Conservation (phyloP, 768 basidiomycete genomes). For the Stropharia rugosoannulata region DNA sequence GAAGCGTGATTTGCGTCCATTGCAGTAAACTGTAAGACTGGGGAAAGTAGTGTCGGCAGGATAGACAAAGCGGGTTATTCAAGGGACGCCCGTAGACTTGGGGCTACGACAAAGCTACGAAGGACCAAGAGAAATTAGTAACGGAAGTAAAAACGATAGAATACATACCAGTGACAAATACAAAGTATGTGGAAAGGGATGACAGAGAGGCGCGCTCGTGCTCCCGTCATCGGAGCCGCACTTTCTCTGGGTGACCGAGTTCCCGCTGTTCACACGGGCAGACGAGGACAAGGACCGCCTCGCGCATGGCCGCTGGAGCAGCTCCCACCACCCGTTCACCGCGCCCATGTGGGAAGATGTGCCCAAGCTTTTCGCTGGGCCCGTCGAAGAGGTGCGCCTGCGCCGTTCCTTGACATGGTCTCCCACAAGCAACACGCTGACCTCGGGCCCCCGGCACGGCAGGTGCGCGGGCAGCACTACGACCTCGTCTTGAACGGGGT, state of each 20-base stretch:
- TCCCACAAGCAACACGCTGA: neutral
- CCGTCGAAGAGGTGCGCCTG: conserved; percentile 56
- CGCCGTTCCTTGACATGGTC: too few relatives aligned
- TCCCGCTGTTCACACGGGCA: conserved; percentile 85
- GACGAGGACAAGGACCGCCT: conserved; percentile 88
- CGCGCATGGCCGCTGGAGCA: conserved; percentile 87
- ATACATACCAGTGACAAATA: too few relatives aligned
- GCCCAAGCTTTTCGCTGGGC: conserved; percentile 68
- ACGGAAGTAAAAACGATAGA: too few relatives aligned
- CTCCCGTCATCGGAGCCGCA: conserved; percentile 63
- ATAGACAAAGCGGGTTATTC: too few relatives aligned
- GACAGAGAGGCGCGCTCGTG: conserved; percentile 62
- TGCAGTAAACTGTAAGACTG: too few relatives aligned
- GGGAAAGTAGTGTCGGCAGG: too few relatives aligned
- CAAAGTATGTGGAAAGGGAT: too few relatives aligned
- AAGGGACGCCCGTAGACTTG: too few relatives aligned
- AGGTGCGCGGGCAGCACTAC: conserved; percentile 95
- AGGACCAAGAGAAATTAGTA: too few relatives aligned
- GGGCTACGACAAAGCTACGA: too few relatives aligned
- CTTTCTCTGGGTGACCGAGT: conserved; percentile 96
- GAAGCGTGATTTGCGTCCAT: too few relatives aligned
- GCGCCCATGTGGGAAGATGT: conserved; percentile 94
- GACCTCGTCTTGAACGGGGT: conserved; percentile 93
- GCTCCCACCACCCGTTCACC: conserved; percentile 95
- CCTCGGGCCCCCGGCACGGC: conserved; percentile 8